phyloP scores from a whole-genome alignment of 306 rosid genomes.

The Cajanus cajan region DNA sequence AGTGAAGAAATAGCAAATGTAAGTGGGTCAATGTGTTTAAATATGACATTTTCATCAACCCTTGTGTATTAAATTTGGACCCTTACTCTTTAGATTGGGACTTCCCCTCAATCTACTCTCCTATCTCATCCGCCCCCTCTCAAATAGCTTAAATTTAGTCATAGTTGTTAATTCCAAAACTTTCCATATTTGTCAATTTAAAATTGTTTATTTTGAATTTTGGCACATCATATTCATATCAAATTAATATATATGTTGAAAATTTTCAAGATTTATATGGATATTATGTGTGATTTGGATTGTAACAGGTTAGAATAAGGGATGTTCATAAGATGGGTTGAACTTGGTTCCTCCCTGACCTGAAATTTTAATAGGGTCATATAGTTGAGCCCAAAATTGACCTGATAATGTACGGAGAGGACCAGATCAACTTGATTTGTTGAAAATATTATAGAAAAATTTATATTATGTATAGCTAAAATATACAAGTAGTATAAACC shows the following conservation, averaged over 20 bases:
- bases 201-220: neutral
- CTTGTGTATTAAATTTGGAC: neutral
- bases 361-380: neutral
- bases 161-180: neutral
- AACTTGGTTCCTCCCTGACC: neutral
- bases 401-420: neutral
- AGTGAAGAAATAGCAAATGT: constrained; percentile 82
- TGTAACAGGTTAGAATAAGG: neutral
- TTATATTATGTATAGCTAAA: neutral
- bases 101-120: neutral
- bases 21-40: constrained; percentile 32
- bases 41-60: constrained; percentile 16
- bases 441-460: too few species aligned
- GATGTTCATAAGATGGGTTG: neutral
- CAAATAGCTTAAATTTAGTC: neutral
- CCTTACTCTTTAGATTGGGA: neutral
- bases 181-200: neutral
- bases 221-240: neutral
- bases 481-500: neutral
- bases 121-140: neutral
- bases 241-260: neutral
- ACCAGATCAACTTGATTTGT: neutral
- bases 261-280: neutral
- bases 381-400: neutral
- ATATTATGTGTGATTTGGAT: neutral